Conservation (phyloP, 208 protist genomes). For the Leishmania major region DNA sequence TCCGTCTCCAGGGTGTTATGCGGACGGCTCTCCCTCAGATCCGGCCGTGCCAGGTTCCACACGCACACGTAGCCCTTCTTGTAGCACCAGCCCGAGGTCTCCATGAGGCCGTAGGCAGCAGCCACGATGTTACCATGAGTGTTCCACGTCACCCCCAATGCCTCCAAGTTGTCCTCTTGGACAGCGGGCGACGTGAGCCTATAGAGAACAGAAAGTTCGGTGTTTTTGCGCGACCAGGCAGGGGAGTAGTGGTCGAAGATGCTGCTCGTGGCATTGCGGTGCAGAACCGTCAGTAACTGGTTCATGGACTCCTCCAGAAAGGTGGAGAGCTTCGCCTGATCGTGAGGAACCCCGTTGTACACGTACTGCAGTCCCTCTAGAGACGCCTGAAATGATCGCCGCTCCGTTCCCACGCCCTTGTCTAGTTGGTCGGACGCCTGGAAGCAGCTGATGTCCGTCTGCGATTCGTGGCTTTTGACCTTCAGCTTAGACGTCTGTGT, state of each 20-base stretch:
- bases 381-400: slow-evolving; percentile 45
- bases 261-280: slow-evolving; percentile 68
- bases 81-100: slow-evolving; percentile 89
- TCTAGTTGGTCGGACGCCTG: slow-evolving; percentile 58
- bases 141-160: slow-evolving; percentile 83
- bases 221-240: slow-evolving; percentile 79
- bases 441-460: slow-evolving; percentile 75
- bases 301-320: slow-evolving; percentile 69
- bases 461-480: slow-evolving; percentile 40
- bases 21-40: slow-evolving; percentile 59
- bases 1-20: slow-evolving; percentile 83
- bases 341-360: slow-evolving; percentile 56
- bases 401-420: slow-evolving; percentile 67
- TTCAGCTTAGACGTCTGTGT: slow-evolving; percentile 59
- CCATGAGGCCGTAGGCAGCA: slow-evolving; percentile 84
- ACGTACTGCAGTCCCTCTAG: slow-evolving; percentile 86
- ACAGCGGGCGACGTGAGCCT: slow-evolving; percentile 67
- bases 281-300: slow-evolving; percentile 62
- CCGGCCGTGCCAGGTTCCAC: slow-evolving; percentile 78
- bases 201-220: slow-evolving; percentile 56
- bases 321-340: slow-evolving; percentile 55
- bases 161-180: slow-evolving; percentile 72
- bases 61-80: slow-evolving; percentile 77
- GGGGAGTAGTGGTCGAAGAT: slow-evolving; percentile 88
- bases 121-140: slow-evolving; percentile 81